A percentile compares a stretch with the other conserved stretches of the same genome.
Evolutionary conservation across 345 rosid species (phyloP).

Genomic region (Murraya paniculata): DNA sequence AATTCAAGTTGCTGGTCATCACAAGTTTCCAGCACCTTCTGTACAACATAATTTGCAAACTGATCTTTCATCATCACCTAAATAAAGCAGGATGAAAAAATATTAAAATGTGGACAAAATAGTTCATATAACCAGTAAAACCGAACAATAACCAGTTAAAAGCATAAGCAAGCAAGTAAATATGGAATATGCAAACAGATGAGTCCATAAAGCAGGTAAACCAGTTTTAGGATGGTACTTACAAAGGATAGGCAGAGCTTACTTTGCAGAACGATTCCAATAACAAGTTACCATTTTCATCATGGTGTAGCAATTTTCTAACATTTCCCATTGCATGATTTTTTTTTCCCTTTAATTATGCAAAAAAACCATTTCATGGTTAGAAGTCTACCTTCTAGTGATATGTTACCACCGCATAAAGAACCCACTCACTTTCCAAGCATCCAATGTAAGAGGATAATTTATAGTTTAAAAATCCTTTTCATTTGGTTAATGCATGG

Average conservation of each 20-base stretch:
- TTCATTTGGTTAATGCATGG: background rate
- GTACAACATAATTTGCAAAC: conserved; percentile 97
- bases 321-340: background rate
- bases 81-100: conserved; percentile 16
- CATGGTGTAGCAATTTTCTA: background rate
- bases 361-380: background rate
- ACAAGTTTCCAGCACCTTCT: conserved; percentile 94
- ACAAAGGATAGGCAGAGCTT: too few relatives aligned
- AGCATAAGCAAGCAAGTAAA: background rate
- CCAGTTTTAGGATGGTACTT: background rate
- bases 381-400: background rate
- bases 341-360: too few relatives aligned
- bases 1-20: conserved; percentile 87
- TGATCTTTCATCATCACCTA: conserved; percentile 99
- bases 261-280: background rate
- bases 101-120: background rate
- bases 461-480: background rate
- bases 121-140: background rate
- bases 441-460: background rate
- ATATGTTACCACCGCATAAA: background rate
- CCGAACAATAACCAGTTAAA: background rate
- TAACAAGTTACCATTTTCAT: background rate
- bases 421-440: background rate
- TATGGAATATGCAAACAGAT: background rate
- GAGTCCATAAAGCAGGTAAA: background rate